Evolutionary conservation across 164 flowering plant species (phyloP), one percentile per base, ranked within the genome.

Genomic region (Piper betle): DNA sequence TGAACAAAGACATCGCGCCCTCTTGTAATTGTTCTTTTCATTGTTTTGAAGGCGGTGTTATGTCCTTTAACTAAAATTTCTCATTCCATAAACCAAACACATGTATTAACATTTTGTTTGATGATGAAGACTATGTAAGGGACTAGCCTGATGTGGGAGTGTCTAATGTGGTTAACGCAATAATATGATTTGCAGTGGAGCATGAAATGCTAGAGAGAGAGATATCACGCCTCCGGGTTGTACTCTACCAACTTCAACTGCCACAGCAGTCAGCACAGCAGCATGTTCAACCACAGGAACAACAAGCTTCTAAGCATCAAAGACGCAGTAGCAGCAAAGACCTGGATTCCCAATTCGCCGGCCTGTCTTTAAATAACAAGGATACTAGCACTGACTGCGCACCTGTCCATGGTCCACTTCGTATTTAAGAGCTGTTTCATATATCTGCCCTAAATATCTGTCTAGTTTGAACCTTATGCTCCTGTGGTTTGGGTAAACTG

Each of bases 131-230:
- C 6, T 52, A 12, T 9, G 13, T 16, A 52, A 40, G 25, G 18
- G 62, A 18, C 52, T n/a, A 37, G 38, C n/a, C 39, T 11, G 41
- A 60, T 2, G 17, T 20, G 3, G 8, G 18, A 18, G 10, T 60
- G 12, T 9, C 15, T 8, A 18, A 39, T n/a, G 42, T 8, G 2
- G 37, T 53, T 53, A 55, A 19, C 57, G 48, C 58, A n/a, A 39
- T 55, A 37, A 37, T 1, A 43, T 64, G 48, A 66, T 55, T 48
- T 63, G 55, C 84, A 93, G 99, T 90, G 80, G 99, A 93, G 75
- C 96, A 93, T 16, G 99, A 93, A 67, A 77, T 90, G 16, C 65
- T 93, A 75, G 98, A 93, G 84, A 86, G 86, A 64, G 98, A 93
- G 78, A 82, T 80, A 53, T 80, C 72, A 54, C 82, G 97, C 69